Evolutionary conservation across 257 asterid genomes (phyloP).

Genomic region (Nicotiana sylvestris): DNA sequence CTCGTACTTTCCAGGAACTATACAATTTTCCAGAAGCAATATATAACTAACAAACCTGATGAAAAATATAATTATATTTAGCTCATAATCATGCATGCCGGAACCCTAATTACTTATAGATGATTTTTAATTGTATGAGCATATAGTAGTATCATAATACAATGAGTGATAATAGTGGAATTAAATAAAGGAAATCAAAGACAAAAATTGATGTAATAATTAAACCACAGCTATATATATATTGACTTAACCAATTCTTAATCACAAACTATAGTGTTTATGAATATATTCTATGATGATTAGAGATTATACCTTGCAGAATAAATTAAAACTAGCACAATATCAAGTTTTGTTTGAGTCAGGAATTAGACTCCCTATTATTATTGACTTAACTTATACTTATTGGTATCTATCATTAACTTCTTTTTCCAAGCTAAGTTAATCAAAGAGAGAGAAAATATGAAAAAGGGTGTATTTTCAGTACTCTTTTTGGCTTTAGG

Average conservation of each 20-base stretch:
- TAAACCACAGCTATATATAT: too few species aligned
- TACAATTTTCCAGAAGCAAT: slow-evolving; percentile 41
- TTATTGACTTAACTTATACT: background rate
- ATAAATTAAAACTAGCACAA: background rate
- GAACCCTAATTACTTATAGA: too few species aligned
- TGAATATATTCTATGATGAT: background rate
- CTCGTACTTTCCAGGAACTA: slow-evolving; percentile 30
- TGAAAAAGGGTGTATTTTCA: background rate
- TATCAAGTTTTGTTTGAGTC: background rate
- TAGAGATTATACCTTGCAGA: background rate
- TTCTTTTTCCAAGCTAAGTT: background rate
- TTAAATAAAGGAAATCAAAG: too few species aligned
- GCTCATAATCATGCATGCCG: too few species aligned
- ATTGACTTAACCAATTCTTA: too few species aligned
- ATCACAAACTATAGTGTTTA: too few species aligned
- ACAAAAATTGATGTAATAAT: too few species aligned
- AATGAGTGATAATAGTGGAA: too few species aligned
- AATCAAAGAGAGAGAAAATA: background rate
- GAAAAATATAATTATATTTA: too few species aligned
- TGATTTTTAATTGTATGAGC: too few species aligned
- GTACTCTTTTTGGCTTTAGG: background rate
- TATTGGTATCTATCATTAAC: background rate
- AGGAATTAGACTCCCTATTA: background rate
- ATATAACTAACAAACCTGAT: background rate
- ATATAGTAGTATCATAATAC: too few species aligned